Evolutionary conservation across 1,284 basidiomycete genomes (phyloP).

Genomic region (Ganoderma leucocontextum): DNA sequence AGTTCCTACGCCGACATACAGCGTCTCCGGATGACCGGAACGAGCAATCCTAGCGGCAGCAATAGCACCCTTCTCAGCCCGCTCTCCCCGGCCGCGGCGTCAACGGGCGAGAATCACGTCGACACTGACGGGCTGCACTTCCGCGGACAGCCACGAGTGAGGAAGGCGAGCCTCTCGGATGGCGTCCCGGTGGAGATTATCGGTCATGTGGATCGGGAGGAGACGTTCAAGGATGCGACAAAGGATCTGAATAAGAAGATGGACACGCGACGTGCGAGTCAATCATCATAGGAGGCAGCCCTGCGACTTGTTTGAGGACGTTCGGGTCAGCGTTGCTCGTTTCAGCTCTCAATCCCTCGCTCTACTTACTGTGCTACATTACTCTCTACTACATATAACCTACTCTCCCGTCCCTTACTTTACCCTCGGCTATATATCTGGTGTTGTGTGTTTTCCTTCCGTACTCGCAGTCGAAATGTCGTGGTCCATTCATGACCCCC

Average conservation of each 20-base stretch:
- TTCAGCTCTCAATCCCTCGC: not conserved
- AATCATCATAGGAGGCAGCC: not conserved
- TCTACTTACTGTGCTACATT: not conserved
- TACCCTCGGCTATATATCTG: not conserved
- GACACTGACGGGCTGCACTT: slow-evolving; percentile 54
- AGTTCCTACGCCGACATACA: slow-evolving; percentile 84
- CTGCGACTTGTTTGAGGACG: not conserved
- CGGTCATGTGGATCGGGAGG: slow-evolving; percentile 60
- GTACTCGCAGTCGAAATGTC: not conserved
- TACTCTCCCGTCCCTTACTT: not conserved
- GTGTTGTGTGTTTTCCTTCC: not conserved
- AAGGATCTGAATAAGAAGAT: slow-evolving; percentile 72
- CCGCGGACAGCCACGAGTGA: slow-evolving; percentile 52
- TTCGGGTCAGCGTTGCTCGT: too few relatives aligned
- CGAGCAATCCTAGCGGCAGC: slow-evolving; percentile 29
- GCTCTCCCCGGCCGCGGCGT: slow-evolving; percentile 17
- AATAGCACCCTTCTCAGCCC: slow-evolving; percentile 9
- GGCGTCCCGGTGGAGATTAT: slow-evolving; percentile 69
- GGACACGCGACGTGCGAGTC: slow-evolving; percentile 42
- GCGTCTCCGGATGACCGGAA: slow-evolving; percentile 54
- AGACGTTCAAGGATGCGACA: slow-evolving; percentile 63
- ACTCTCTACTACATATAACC: not conserved
- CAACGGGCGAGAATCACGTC: slow-evolving; percentile 27
- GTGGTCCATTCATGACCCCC: not conserved
- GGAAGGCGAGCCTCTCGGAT: slow-evolving; percentile 71